Evolutionary conservation across 352 stramenopile genomes (phyloP), one percentile per base, ranked within the genome.

Genomic region (Pythium vanterpoolii): DNA sequence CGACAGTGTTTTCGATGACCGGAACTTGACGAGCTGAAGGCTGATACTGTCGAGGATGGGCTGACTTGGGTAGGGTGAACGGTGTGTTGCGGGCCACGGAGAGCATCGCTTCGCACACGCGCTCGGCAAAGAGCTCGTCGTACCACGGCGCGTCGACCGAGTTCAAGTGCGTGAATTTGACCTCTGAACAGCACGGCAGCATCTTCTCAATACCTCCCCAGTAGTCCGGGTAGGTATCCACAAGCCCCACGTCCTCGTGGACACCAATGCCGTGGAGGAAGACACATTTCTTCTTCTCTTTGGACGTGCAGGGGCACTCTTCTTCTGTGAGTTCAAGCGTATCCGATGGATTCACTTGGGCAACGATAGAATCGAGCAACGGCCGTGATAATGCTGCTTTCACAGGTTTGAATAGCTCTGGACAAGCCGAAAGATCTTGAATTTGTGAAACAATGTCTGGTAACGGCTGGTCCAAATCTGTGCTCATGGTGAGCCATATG

Each of bases 211-310:
- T 61, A 1, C 39, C 19, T 2, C 69, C 66, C 62, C 65, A 76
- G 34, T 76, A 76, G 3, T 43, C 44, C 0, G 64, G 38, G 30
- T 69, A 77, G 6, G 50, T 42, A 45, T 64, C 46, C 3, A 66
- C 38, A 0, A 77, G 38, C 21, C 66, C 69, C 7, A 74, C 24
- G 16, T 72, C 60, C 3, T 65, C 39, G 42, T 50, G 38, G 3
- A 74, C 60, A 16, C 69, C 74, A 10, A 83, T 71, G n/a, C 74
- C 74, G 50, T 83, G 74, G 4, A 79, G 51, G 40, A 83, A 78
- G 40, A 83, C 26, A 31, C 74, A 83, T 33, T 62, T 69, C 39
- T 76, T 79, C 31, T 56, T 64, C 2, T 40, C 38, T 19, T 55
- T 5, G 16, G 44, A 55, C 14, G 55, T 56, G 38, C 55, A 60